A percentile compares a stretch with the other conserved stretches of the same genome.
These are phyloP conservation scores for Trifolium fragiferum DNA, from an alignment of 306 rosid species.

Conservation along the genomic window DNA sequence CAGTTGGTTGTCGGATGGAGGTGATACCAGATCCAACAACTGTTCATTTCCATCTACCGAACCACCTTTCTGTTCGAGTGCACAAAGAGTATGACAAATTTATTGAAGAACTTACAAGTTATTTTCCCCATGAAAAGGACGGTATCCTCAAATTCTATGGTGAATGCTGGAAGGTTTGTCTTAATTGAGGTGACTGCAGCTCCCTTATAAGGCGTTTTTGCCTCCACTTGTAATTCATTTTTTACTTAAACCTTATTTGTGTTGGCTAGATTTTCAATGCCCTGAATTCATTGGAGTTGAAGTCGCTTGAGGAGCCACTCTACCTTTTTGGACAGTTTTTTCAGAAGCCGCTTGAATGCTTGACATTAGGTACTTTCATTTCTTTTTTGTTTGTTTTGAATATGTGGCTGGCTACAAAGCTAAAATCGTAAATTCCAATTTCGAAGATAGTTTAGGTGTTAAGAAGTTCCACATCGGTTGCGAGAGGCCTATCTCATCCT, in stretches of 20 bases:
- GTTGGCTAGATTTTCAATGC: constrained; percentile 84
- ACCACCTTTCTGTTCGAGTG: constrained; percentile 74
- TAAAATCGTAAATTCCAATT: constrained; percentile 20
- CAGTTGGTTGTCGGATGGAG: constrained; percentile 85
- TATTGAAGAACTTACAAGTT: constrained; percentile 66
- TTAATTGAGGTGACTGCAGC: constrained; percentile 51
- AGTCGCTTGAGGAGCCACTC: constrained; percentile 97
- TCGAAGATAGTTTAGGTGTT: not conserved
- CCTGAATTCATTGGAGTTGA: constrained; percentile 88
- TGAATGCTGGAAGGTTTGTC: constrained; percentile 95
- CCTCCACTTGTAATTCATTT: constrained; percentile 39
- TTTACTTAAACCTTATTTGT: constrained; percentile 39
- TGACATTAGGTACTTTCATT: constrained; percentile 77
- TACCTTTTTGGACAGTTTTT: constrained; percentile 96
- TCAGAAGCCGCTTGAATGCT: constrained; percentile 85
- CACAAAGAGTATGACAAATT: constrained; percentile 79
- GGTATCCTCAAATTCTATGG: constrained; percentile 86
- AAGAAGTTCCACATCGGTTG: no score
- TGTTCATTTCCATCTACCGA: constrained; percentile 91
- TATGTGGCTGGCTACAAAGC: constrained; percentile 11
- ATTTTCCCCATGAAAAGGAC: constrained; percentile 87
- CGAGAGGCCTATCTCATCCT: no score
- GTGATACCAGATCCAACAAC: constrained; percentile 97
- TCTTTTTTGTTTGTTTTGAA: constrained; percentile 22
- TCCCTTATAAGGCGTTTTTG: constrained; percentile 48